Evolutionary conservation across 495 filamentous ascomycete genomes (phyloP), one percentile per base, ranked within the genome.

Genomic region (Aspergillus haitiensis): DNA sequence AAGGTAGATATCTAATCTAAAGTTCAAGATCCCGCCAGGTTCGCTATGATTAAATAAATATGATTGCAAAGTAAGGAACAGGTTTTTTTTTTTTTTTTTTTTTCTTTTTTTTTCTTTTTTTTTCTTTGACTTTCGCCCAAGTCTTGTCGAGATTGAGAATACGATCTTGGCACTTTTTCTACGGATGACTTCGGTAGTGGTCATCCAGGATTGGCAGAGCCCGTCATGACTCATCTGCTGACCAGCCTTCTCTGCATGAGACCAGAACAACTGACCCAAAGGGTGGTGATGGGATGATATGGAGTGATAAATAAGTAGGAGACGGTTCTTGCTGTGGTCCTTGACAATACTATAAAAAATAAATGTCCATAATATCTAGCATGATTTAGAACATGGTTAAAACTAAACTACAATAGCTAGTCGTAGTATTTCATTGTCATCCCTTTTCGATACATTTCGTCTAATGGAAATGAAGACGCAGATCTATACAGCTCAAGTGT

Each of bases 151-250:
- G 7, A 42, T 42, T 1, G 6, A 0, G 15, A 47, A 47, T 47
- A 47, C 44, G 44, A 47, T 5, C 44, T 47, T 47, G 15, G 44
- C 44, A 21, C 15, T 47, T n/a, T 40, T 47, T 16, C 44, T 18
- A 47, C 1, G 44, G 44, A 21, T 21, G 6, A 18, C 15, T 16
- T 47, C n/a, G 37, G 7, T 10, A 9, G 44, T 16, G 44, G 27
- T 6, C 44, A 21, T 47, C 44, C 15, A n/a, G 37, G 37, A 6
- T 40, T 40, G 21, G 11, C 37, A 40, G 10, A 10, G 9, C 3
- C 6, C n/a, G 11, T 1, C 3, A 40, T 40, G 37, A 40, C 37
- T 40, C 37, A 40, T 8, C 37, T 27, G 21, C 21, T 40, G 37
- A 40, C 37, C 37, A 40, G n/a, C 10, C n/a, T 40, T 40, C n/a